phyloP scores from a whole-genome alignment of 1,139 yeast species.

The Kodamaea sp. region DNA sequence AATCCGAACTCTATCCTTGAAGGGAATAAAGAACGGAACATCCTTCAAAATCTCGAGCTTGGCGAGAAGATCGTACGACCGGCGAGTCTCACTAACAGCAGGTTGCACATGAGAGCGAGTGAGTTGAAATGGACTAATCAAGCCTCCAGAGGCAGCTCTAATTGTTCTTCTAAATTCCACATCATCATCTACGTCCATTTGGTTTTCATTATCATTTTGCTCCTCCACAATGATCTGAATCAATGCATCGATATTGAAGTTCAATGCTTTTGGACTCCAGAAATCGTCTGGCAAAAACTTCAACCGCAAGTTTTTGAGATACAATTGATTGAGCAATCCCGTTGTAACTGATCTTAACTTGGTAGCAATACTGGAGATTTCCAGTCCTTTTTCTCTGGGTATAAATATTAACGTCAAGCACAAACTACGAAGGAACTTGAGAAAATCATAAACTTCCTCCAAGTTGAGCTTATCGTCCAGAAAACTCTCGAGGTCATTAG shows the following conservation, averaged over 20 bases:
- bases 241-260: constrained; percentile 31
- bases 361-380: constrained; percentile 3
- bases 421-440: constrained; percentile 53
- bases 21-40: constrained; percentile 79
- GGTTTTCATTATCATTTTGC: constrained; percentile 26
- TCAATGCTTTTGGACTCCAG: constrained; percentile 50
- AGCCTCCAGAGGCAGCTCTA: neutral
- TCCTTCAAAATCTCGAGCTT: constrained; percentile 56
- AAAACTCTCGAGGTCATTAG: constrained; percentile 69
- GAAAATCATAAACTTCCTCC: constrained; percentile 46
- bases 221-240: constrained; percentile 41
- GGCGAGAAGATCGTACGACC: constrained; percentile 8
- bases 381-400: constrained; percentile 20
- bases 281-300: constrained; percentile 53
- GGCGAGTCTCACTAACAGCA: neutral
- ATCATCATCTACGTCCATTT: constrained; percentile 17
- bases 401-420: constrained; percentile 58
- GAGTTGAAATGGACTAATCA: neutral
- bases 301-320: constrained; percentile 67
- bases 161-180: constrained; percentile 1
- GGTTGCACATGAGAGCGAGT: no score
- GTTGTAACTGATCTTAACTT: constrained; percentile 43
- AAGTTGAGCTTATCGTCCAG: constrained; percentile 44
- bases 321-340: constrained; percentile 64
- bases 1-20: constrained; percentile 68